Evolutionary conservation across 1,284 basidiomycete species (phyloP).

Genomic region (Kalmanozyma brasiliensis): DNA sequence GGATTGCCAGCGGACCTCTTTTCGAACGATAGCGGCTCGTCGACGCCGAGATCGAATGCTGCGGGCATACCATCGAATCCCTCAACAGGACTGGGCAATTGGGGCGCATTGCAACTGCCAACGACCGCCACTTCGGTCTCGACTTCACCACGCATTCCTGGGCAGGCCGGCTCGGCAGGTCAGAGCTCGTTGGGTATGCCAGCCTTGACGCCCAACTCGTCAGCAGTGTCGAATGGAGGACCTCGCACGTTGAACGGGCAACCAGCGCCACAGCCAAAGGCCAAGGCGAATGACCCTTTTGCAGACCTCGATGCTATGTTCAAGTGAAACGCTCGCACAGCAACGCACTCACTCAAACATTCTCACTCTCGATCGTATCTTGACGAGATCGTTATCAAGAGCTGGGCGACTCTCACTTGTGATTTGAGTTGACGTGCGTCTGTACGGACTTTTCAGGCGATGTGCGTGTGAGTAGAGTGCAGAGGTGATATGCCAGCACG

Average conservation of each 20-base stretch:
- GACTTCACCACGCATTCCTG: constrained; percentile 33
- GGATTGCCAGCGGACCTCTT: constrained; percentile 46
- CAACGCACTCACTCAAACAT: no score
- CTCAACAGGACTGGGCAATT: constrained; percentile 42
- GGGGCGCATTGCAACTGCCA: constrained; percentile 58
- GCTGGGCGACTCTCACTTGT: no score
- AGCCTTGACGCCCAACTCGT: constrained; percentile 18
- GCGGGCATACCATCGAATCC: constrained; percentile 17
- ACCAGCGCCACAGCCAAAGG: constrained; percentile 8
- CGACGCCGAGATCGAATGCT: constrained; percentile 12
- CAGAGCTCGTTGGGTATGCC: constrained; percentile 21
- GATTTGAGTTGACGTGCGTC: no score
- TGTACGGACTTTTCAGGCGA: no score
- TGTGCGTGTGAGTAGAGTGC: neutral
- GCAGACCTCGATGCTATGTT: constrained; percentile 61
- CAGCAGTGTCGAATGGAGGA: neutral
- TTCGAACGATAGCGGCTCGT: constrained; percentile 26
- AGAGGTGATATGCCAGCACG: neutral
- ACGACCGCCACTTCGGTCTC: constrained; percentile 43
- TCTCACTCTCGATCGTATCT: neutral
- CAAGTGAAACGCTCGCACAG: constrained; percentile 36
- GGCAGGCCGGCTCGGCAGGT: neutral
- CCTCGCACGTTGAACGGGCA: constrained; percentile 11
- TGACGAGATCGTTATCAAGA: no score
- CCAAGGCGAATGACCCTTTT: constrained; percentile 56